phyloP scores from a whole-genome alignment of 805 yeast genomes.

The Wickerhamomyces hampshirensis region DNA sequence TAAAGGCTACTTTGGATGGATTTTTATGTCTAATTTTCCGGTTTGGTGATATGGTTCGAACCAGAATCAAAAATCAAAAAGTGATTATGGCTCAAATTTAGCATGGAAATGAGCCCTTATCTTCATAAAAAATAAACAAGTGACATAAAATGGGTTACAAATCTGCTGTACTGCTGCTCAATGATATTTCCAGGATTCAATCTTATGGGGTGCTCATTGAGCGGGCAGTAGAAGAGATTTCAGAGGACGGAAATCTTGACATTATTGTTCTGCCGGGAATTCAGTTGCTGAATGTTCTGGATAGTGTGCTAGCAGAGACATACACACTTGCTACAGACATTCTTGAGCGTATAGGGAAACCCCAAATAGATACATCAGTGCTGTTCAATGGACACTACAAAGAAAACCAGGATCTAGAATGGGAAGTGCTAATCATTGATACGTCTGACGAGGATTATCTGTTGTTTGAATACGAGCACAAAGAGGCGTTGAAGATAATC shows the following conservation, averaged over 20 bases:
- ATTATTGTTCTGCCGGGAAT: slow-evolving; percentile 15
- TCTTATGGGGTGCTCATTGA: slow-evolving; percentile 19
- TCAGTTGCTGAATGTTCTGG: slow-evolving; percentile 17
- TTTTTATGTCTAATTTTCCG: slow-evolving; percentile 1
- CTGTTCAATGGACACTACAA: slow-evolving; percentile 23
- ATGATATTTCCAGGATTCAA: slow-evolving; percentile 12
- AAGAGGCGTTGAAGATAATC: slow-evolving; percentile 6
- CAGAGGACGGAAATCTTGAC: slow-evolving; percentile 17
- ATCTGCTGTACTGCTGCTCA: slow-evolving; percentile 19
- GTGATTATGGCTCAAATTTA: no score
- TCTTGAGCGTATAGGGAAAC: slow-evolving; percentile 3
- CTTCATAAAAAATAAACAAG: not conserved
- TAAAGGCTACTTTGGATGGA: no score
- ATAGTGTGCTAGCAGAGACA: slow-evolving; percentile 17
- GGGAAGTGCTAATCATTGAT: slow-evolving; percentile 19
- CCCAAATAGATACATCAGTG: slow-evolving; percentile 14
- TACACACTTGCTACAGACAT: slow-evolving; percentile 19
- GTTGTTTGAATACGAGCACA: slow-evolving; percentile 8
- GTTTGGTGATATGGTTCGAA: no score
- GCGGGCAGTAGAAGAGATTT: slow-evolving; percentile 9
- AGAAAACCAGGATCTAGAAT: slow-evolving; percentile 11
- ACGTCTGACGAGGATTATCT: slow-evolving; percentile 11
- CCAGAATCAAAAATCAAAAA: no score
- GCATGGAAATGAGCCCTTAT: no score
- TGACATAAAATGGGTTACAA: slow-evolving; percentile 3